A percentile compares a stretch with the other conserved stretches of the same genome.
Conservation (phyloP, 2,329 filamentous ascomycete genomes). For the Ceratocystis lukuohia region DNA sequence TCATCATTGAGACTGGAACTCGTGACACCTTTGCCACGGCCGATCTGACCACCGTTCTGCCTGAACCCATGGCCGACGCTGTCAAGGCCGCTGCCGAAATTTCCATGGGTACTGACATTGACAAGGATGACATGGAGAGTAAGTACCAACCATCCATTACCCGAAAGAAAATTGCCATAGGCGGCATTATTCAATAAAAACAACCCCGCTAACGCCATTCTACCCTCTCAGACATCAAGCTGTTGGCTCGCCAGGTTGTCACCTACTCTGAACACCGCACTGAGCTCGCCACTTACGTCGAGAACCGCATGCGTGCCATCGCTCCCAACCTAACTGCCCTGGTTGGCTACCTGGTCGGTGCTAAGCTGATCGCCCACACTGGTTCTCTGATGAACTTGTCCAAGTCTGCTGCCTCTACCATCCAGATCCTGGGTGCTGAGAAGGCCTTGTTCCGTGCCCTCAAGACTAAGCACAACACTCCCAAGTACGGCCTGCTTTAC, state of each 20-base stretch:
- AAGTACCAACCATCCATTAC: not conserved
- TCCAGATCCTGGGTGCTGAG: constrained; percentile 96
- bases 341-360: constrained; percentile 85
- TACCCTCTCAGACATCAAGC: constrained; percentile 49
- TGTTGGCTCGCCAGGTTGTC: constrained; percentile 86
- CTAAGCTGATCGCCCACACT: constrained; percentile 84
- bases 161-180: not conserved
- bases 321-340: constrained; percentile 90
- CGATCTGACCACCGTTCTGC: constrained; percentile 80
- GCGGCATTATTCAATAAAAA: not conserved
- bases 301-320: constrained; percentile 89
- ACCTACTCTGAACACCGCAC: constrained; percentile 80
- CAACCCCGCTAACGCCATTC: not conserved
- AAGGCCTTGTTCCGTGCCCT: constrained; percentile 96
- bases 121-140: constrained; percentile 72
- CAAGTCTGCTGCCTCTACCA: constrained; percentile 87
- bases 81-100: constrained; percentile 92
- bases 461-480: constrained; percentile 98
- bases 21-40: constrained; percentile 62
- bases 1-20: constrained; percentile 82
- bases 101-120: constrained; percentile 97
- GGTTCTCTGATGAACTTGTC: constrained; percentile 90
- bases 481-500: constrained; percentile 94
- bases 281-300: constrained; percentile 78
- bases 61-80: constrained; percentile 83